These are phyloP conservation scores for Botryotinia convoluta DNA, from an alignment of 2,329 filamentous ascomycete genomes.

Conservation along the genomic window DNA sequence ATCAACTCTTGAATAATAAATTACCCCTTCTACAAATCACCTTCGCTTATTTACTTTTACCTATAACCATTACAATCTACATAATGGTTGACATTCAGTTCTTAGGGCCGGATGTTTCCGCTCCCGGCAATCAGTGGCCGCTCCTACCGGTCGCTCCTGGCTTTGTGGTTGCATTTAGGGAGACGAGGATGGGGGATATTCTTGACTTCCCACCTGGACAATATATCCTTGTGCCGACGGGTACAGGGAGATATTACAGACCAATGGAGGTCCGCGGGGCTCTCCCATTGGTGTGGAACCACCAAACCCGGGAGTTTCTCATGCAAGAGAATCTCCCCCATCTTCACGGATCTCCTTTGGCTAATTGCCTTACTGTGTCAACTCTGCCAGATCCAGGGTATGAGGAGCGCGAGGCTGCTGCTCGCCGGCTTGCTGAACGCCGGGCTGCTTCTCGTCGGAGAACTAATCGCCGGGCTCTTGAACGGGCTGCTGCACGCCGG, in stretches of 20 bases:
- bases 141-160: neutral
- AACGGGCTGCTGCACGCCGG: neutral
- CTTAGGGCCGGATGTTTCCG: neutral
- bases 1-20: neutral
- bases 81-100: rapidly evolving
- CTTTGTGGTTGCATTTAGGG: rapidly evolving
- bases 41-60: neutral
- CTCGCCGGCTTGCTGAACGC: neutral
- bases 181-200: neutral
- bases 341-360: neutral
- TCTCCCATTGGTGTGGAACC: rapidly evolving
- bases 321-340: rapidly evolving
- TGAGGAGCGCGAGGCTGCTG: neutral
- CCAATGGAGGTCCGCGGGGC: rapidly evolving
- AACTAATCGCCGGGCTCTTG: neutral
- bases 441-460: neutral
- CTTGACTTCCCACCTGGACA: rapidly evolving
- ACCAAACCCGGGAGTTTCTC: neutral
- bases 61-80: neutral
- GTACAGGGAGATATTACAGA: neutral
- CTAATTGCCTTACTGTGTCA: neutral
- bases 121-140: neutral
- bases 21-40: neutral
- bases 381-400: neutral
- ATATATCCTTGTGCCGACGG: neutral